A percentile compares a stretch with the other conserved stretches of the same genome.
These are phyloP conservation scores for Lactarius akahatsu DNA, from an alignment of 768 basidiomycete species.

Conservation along the genomic window DNA sequence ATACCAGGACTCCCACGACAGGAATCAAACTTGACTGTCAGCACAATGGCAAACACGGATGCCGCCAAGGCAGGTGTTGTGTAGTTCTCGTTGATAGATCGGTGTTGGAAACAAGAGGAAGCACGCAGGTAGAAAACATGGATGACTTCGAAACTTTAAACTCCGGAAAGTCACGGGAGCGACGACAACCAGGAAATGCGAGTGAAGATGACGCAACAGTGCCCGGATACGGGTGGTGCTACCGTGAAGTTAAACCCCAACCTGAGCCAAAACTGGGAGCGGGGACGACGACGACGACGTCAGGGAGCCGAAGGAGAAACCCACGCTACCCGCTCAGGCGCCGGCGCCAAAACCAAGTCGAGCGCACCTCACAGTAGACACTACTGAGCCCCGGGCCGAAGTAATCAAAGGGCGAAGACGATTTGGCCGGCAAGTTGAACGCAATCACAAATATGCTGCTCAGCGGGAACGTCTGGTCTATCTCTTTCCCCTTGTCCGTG, in stretches of 20 bases:
- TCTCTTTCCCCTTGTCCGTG: background rate
- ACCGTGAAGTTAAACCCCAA: background rate
- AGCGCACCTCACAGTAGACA: constrained; percentile 3
- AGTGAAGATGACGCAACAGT: background rate
- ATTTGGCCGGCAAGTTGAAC: constrained; percentile 6
- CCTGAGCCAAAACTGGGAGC: constrained; percentile 1
- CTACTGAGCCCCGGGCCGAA: constrained; percentile 10
- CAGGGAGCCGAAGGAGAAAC: constrained; percentile 13
- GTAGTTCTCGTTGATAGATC: background rate
- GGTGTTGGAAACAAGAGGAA: background rate
- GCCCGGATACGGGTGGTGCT: background rate
- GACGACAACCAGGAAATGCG: background rate
- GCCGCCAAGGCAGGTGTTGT: background rate
- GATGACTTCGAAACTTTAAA: background rate
- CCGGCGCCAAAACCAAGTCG: constrained; percentile 25
- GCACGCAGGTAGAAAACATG: background rate
- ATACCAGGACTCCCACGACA: background rate
- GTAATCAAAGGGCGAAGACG: background rate
- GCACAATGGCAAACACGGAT: background rate
- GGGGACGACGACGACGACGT: background rate
- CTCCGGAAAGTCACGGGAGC: background rate
- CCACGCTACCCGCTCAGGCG: constrained; percentile 12
- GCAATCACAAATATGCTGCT: constrained; percentile 12
- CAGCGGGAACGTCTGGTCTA: background rate
- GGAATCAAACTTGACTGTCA: background rate